Evolutionary conservation across 208 protist genomes (phyloP).

Genomic region (Trypanosoma theileri): DNA sequence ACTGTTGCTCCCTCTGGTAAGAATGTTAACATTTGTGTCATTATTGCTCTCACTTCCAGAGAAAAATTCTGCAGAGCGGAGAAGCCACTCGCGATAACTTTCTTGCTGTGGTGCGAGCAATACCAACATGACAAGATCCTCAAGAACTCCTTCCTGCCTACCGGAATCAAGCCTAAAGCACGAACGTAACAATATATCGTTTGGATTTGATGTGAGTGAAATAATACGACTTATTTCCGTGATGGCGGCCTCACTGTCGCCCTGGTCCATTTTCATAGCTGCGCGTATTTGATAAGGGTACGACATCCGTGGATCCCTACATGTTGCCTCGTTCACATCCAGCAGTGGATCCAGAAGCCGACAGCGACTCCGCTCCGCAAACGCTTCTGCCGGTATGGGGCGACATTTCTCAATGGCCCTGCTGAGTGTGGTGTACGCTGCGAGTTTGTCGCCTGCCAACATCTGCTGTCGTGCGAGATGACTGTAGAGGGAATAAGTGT

Average conservation of each 20-base stretch:
- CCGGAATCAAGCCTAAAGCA: slow-evolving; percentile 35
- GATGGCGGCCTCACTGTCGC: slow-evolving; percentile 33
- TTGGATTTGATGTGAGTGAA: slow-evolving; percentile 26
- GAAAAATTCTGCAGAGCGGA: slow-evolving; percentile 10
- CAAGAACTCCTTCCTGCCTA: neutral
- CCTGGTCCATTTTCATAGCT: slow-evolving; percentile 48
- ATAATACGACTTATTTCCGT: slow-evolving; percentile 40
- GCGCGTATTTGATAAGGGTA: slow-evolving; percentile 43
- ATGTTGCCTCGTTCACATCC: slow-evolving; percentile 34
- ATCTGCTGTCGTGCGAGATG: neutral
- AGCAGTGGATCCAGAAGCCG: slow-evolving; percentile 10
- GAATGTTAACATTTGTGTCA: neutral
- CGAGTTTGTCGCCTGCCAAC: neutral
- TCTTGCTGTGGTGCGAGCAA: slow-evolving; percentile 16
- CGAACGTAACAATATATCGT: slow-evolving; percentile 41
- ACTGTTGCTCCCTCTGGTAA: neutral
- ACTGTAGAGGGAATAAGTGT: neutral
- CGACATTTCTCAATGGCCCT: neutral
- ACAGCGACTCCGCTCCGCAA: slow-evolving; percentile 36
- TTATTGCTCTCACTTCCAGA: slow-evolving; percentile 3
- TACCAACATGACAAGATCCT: slow-evolving; percentile 13
- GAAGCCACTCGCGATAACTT: slow-evolving; percentile 8
- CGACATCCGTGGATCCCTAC: slow-evolving; percentile 33
- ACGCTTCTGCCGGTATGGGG: slow-evolving; percentile 32
- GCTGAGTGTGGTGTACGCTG: neutral